These are phyloP conservation scores for Umbelopsis sp. DNA, from an alignment of 371 early-diverging fungal species.

Conservation along the genomic window DNA sequence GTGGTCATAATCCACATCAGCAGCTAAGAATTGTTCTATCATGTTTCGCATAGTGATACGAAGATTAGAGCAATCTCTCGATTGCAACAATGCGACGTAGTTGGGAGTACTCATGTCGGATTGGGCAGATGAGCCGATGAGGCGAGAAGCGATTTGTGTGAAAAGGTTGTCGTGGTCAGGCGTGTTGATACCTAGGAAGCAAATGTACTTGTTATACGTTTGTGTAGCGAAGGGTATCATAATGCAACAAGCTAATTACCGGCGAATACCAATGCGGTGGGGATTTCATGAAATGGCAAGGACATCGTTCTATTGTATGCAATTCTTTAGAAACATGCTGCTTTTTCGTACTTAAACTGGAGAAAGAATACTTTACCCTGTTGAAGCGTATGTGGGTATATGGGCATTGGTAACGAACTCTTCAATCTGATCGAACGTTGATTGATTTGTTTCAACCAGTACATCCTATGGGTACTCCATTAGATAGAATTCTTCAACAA, in stretches of 20 bases:
- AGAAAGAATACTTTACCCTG: background rate
- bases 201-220: background rate
- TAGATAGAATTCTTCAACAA: background rate
- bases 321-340: background rate
- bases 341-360: slow-evolving; percentile 13
- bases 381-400: slow-evolving; percentile 6
- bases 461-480: slow-evolving; percentile 35
- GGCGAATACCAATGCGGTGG: slow-evolving; percentile 72
- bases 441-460: slow-evolving; percentile 57
- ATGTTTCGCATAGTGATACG: slow-evolving; percentile 59
- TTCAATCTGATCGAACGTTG: slow-evolving; percentile 40
- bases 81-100: slow-evolving; percentile 67
- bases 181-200: slow-evolving; percentile 29
- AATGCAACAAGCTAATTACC: slow-evolving; percentile 30
- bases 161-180: slow-evolving; percentile 51
- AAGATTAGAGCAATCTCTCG: slow-evolving; percentile 64
- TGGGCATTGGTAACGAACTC: slow-evolving; percentile 55
- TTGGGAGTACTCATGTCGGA: slow-evolving; percentile 32
- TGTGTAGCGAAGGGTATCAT: too few relatives aligned
- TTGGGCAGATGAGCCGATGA: slow-evolving; percentile 36
- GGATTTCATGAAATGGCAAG: slow-evolving; percentile 62
- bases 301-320: slow-evolving; percentile 15
- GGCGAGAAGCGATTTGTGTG: slow-evolving; percentile 48
- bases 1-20: slow-evolving; percentile 31
- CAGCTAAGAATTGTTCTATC: slow-evolving; percentile 63